These are phyloP conservation scores for Sequoia sempervirens DNA, from an alignment of 75 land plant species.

Conservation along the genomic window DNA sequence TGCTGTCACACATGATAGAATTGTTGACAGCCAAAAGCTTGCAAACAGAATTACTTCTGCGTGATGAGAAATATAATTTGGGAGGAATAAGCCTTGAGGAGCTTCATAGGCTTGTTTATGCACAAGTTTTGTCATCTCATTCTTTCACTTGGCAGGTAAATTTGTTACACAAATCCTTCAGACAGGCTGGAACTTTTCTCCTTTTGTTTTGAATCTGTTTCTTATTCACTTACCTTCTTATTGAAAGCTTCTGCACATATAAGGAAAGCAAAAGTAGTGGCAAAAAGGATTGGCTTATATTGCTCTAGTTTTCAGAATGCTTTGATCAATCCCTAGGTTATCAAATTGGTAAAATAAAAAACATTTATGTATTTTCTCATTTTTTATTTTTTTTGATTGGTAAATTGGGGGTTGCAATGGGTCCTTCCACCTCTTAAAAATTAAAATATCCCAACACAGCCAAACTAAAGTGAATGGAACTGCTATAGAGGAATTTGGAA, in stretches of 20 bases:
- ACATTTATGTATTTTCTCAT: not conserved
- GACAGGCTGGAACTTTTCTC: not conserved
- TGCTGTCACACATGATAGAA: constrained; percentile 81
- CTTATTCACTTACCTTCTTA: not conserved
- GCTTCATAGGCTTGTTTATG: constrained; percentile 82
- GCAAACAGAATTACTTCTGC: constrained; percentile 59
- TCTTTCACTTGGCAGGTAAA: constrained; percentile 91
- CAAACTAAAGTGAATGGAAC: too few relatives aligned
- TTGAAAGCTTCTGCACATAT: not conserved
- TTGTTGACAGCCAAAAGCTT: constrained; percentile 60
- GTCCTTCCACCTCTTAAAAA: too few relatives aligned
- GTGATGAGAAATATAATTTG: constrained; percentile 56
- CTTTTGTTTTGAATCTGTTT: not conserved
- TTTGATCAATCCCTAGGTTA: not conserved
- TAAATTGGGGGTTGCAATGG: too few relatives aligned
- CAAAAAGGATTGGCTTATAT: not conserved
- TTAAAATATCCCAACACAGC: too few relatives aligned
- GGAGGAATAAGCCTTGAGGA: constrained; percentile 88
- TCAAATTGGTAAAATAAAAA: not conserved
- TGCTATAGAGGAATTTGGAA: too few relatives aligned
- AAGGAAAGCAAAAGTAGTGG: not conserved
- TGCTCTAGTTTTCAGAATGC: not conserved
- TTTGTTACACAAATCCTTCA: not conserved
- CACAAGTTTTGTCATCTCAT: constrained; percentile 89
- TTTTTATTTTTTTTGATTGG: not conserved